Evolutionary conservation across 2,329 filamentous ascomycete genomes (phyloP).

Genomic region (Byssochlamys sp.): DNA sequence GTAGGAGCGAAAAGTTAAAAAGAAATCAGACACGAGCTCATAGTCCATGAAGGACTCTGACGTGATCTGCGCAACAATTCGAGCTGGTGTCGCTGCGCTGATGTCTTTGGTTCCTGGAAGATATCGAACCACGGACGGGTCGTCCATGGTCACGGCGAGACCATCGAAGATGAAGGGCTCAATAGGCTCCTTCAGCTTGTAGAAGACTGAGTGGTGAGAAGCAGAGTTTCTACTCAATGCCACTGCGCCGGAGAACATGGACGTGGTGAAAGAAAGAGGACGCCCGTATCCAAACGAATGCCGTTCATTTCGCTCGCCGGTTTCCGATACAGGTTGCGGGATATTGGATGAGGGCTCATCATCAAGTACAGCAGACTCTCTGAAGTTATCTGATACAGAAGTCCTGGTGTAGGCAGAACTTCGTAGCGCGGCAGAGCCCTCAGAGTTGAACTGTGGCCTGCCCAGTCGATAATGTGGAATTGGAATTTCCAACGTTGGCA

Average conservation of each 20-base stretch:
- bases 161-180: slow-evolving; percentile 62
- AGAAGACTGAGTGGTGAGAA: slow-evolving; percentile 34
- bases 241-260: slow-evolving; percentile 28
- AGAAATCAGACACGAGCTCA: slow-evolving; percentile 93
- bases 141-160: slow-evolving; percentile 72
- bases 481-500: slow-evolving; percentile 58
- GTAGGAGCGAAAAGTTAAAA: slow-evolving; percentile 86
- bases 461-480: slow-evolving; percentile 81
- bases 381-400: slow-evolving; percentile 58
- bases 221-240: slow-evolving; percentile 22
- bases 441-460: slow-evolving; percentile 66
- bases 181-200: slow-evolving; percentile 53
- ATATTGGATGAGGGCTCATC: slow-evolving; percentile 49
- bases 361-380: neutral
- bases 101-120: slow-evolving; percentile 62
- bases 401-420: slow-evolving; percentile 65
- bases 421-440: slow-evolving; percentile 66
- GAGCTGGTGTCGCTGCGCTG: slow-evolving; percentile 77
- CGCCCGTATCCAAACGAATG: slow-evolving; percentile 17
- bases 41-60: slow-evolving; percentile 94
- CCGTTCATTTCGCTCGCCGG: slow-evolving; percentile 11
- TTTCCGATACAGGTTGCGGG: slow-evolving; percentile 31
- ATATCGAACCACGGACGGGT: slow-evolving; percentile 73
- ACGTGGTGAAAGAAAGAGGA: slow-evolving; percentile 25
- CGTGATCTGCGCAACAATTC: slow-evolving; percentile 90